Conservation (phyloP, 768 basidiomycete species). For the Tylopilus sp. region DNA sequence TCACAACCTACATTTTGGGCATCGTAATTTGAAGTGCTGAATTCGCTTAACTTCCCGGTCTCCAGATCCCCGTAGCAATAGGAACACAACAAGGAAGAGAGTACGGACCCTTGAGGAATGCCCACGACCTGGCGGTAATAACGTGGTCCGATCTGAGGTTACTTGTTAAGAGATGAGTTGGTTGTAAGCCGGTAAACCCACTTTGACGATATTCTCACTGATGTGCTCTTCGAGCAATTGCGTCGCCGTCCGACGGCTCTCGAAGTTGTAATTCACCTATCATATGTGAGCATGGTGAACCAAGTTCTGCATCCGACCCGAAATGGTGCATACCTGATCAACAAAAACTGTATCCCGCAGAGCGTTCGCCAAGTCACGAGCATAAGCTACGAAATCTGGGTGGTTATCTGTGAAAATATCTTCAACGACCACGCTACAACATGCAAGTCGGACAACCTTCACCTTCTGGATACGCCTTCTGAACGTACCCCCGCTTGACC, state of each 20-base stretch:
- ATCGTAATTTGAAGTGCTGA: constrained; percentile 53
- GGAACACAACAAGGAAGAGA: constrained; percentile 90
- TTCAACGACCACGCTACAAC: not conserved
- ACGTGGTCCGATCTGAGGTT: constrained; percentile 63
- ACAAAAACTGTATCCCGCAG: constrained; percentile 79
- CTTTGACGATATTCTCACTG: constrained; percentile 89
- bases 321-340: constrained; percentile 57
- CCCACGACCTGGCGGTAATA: constrained; percentile 90
- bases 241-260: constrained; percentile 56
- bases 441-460: constrained; percentile 44
- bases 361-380: constrained; percentile 58
- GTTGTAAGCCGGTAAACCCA: constrained; percentile 18
- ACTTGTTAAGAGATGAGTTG: not conserved
- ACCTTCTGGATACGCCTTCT: constrained; percentile 70
- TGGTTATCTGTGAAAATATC: constrained; percentile 55
- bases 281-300: not conserved
- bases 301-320: not conserved
- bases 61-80: constrained; percentile 96
- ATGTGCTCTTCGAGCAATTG: constrained; percentile 86
- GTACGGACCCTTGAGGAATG: constrained; percentile 95
- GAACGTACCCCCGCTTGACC: constrained; percentile 52
- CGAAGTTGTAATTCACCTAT: constrained; percentile 53
- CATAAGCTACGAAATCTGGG: constrained; percentile 69
- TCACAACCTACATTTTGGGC: constrained; percentile 54
- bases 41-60: constrained; percentile 37